A percentile compares a stretch with the other conserved stretches of the same genome.
Evolutionary conservation across 2,329 filamentous ascomycete genomes (phyloP).

Genomic region (Fusarium cicatricum): DNA sequence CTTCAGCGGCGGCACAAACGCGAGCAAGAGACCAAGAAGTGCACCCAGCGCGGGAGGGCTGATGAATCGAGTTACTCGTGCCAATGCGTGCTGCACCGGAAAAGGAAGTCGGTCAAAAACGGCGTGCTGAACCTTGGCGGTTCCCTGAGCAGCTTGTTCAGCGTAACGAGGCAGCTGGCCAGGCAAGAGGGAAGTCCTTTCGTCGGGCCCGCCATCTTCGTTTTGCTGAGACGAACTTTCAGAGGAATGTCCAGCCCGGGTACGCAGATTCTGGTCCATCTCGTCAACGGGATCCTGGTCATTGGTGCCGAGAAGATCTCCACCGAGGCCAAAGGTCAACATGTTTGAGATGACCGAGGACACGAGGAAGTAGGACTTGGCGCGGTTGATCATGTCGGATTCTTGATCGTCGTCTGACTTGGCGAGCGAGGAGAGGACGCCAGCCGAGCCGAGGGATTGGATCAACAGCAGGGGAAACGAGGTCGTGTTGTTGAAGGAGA

Average conservation of each 20-base stretch:
- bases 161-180: conserved; percentile 22
- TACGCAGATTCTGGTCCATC: conserved; percentile 16
- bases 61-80: conserved; percentile 14
- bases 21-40: conserved; percentile 12
- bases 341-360: conserved; percentile 31
- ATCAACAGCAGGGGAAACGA: conserved; percentile 25
- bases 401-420: conserved; percentile 22
- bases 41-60: conserved; percentile 21
- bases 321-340: conserved; percentile 26
- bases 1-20: conserved; percentile 17
- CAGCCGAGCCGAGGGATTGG: conserved; percentile 26
- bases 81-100: conserved; percentile 11
- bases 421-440: conserved; percentile 17
- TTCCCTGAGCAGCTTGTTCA: conserved; percentile 9
- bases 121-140: conserved; percentile 14
- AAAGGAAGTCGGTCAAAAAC: conserved; percentile 20
- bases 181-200: conserved; percentile 21
- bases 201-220: conserved; percentile 4
- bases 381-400: conserved; percentile 19
- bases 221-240: not conserved
- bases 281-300: conserved; percentile 26
- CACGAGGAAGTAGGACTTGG: conserved; percentile 29
- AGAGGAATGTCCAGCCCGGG: conserved; percentile 11
- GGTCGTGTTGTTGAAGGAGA: conserved; percentile 29
- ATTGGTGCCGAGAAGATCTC: conserved; percentile 19